Base-by-base conservation (phyloP, 441 rosid species). In the Sinapis alba region DNA sequence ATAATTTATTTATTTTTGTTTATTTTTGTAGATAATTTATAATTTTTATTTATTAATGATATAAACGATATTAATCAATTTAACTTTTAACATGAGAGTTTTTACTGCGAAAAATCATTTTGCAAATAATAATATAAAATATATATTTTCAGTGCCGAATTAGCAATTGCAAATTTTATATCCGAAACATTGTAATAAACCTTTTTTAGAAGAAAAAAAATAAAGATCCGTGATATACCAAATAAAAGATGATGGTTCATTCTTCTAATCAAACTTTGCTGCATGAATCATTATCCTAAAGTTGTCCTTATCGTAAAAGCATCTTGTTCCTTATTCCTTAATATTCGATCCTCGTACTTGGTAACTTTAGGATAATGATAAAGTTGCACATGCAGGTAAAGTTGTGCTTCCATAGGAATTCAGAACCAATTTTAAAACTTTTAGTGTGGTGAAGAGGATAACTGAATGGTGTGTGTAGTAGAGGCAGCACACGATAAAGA, bases 271-370 rank as follows among this genome's bases (percentile, higher is more conserved):
- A 56, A 56, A 23, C n/a, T 19, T 6, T 11, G 7, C 21, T 16
- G 11, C 27, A 59, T 41, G 10, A 7, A 5, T n/a, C 64, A 12
- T 19, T 32, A 61, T 62, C 65, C 23, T 45, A 24, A 45, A 65
- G 69, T 65, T 24, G 13, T 16, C 69, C 62, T 23, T 27, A 20
- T 65, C 59, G 3, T 19, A 19, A 57, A 57, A 27, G 71, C 24
- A 73, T 41, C 65, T 27, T 41, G 12, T 73, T 43, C 77, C 71
- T 41, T 73, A 53, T 32, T 12, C 63, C 15, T 19, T 24, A 51
- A 41, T 19, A 20, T 47, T 15, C 53, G 19, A 45, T 45, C 53
- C 19, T 45, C 53, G 18, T 45, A 45, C 53, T 45, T 15, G 9
- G 15, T 1, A 45, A 36, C n/a, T n/a, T n/a, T n/a, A n/a, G n/a